Base-by-base conservation (phyloP, 768 basidiomycete genomes). In the Mycena capillaripes region DNA sequence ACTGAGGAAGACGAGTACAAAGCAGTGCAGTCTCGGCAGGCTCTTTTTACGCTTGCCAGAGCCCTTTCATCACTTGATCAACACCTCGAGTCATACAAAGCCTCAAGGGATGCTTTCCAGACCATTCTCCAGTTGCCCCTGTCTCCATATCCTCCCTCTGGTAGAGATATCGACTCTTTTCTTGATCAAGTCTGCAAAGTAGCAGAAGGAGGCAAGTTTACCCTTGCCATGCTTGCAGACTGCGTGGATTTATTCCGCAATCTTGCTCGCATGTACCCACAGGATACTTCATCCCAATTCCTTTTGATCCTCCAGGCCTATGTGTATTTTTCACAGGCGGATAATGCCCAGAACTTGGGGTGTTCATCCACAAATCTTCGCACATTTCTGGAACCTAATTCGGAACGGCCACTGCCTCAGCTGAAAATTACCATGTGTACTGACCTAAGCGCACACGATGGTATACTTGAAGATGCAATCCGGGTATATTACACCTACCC, bases 261-360 rank as follows among this genome's bases (percentile, higher is more conserved):
- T 48, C 46, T 71, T 16, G 21, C 63, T 2, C 38, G n/a, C 2
- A 23, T 29, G 17, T 60, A 42, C 17, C n/a, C n/a, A n/a, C 63
- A 14, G 1, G 4, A 50, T n/a, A n/a, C n/a, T n/a, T n/a, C 56
- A 1, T 12, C 34, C n/a, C 50, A 55, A 62, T 67, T 72, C 30
- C 60, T 72, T 27, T 17, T 16, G 16, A 14, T 72, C 21, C 25
- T 72, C 23, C 12, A 68, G 40, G 66, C 53, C 3, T 58, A 48
- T 56, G 53, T n/a, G 2, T 68, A 68, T 48, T 27, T 67, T 29
- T 9, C 23, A 10, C 25, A 32, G 11, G 21, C 34, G 14, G 12
- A 46, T 42, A 36, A 11, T 4, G 16, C 30, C 16, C 8, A n/a
- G n/a, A n/a, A n/a, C n/a, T n/a, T n/a, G n/a, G n/a, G n/a, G n/a